Evolutionary conservation across 2,329 filamentous ascomycete genomes (phyloP).

Genomic region (Pseudonectria foliicola): DNA sequence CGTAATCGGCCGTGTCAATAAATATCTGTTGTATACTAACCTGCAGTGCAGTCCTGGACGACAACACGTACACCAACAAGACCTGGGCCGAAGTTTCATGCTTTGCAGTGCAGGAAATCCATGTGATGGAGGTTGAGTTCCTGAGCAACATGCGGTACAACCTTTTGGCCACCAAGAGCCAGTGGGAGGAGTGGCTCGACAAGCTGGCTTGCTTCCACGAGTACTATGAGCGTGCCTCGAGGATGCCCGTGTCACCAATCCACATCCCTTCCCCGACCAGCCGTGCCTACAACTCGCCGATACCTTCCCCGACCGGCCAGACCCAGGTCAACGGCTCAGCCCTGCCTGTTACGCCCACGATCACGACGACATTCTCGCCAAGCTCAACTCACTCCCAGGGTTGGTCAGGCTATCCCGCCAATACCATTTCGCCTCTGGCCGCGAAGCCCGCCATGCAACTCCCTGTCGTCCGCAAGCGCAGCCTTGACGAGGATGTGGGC

Average conservation of each 20-base stretch:
- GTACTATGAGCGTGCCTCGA: constrained; percentile 68
- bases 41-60: constrained; percentile 64
- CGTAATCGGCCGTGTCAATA: constrained; percentile 22
- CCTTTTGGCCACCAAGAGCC: constrained; percentile 72
- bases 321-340: constrained; percentile 24
- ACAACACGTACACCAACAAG: constrained; percentile 99
- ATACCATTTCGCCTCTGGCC: constrained; percentile 41
- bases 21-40: constrained; percentile 19
- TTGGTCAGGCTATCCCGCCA: constrained; percentile 34
- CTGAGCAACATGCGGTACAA: constrained; percentile 97
- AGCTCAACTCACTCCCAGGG: constrained; percentile 28
- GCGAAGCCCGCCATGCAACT: constrained; percentile 38
- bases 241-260: constrained; percentile 34
- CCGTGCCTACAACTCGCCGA: constrained; percentile 36
- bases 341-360: constrained; percentile 27
- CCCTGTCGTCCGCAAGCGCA: constrained; percentile 41
- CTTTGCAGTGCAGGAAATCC: constrained; percentile 89
- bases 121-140: constrained; percentile 99
- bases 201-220: constrained; percentile 76
- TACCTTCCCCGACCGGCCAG: constrained; percentile 41
- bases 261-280: constrained; percentile 34
- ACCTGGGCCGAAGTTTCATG: constrained; percentile 98
- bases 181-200: constrained; percentile 83
- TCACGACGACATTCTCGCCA: constrained; percentile 34
- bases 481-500: constrained; percentile 40